Percentiles rank a stretch among this genome's conserved stretches.
Evolutionary conservation across 2,329 filamentous ascomycete genomes (phyloP).

Genomic region (Dothideomycetes sp.): DNA sequence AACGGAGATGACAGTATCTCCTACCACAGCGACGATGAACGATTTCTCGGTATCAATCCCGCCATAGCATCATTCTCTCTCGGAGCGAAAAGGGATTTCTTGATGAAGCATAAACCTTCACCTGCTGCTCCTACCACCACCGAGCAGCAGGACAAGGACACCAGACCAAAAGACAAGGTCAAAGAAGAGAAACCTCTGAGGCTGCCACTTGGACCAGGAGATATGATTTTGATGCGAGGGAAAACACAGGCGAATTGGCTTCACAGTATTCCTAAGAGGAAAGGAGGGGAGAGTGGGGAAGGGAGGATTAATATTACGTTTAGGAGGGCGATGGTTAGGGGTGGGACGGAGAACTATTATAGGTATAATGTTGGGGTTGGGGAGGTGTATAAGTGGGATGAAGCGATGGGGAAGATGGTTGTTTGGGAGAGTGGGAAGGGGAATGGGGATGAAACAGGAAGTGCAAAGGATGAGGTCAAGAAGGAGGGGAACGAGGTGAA

Average conservation of each 20-base stretch:
- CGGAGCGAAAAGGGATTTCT: constrained; percentile 63
- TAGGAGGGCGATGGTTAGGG: constrained; percentile 58
- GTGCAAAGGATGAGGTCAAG: background rate
- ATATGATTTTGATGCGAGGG: constrained; percentile 73
- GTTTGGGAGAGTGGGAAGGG: constrained; percentile 20
- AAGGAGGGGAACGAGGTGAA: no score
- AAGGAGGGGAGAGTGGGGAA: constrained; percentile 50
- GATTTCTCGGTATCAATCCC: constrained; percentile 60
- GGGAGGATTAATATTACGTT: constrained; percentile 71
- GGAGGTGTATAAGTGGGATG: constrained; percentile 60
- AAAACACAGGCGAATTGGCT: constrained; percentile 68
- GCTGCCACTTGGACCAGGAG: constrained; percentile 53
- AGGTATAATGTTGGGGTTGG: constrained; percentile 71
- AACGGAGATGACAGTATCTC: constrained; percentile 66
- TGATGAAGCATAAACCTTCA: constrained; percentile 67
- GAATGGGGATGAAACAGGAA: background rate
- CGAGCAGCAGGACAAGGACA: no score
- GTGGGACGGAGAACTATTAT: constrained; percentile 74
- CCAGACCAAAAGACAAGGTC: constrained; percentile 22
- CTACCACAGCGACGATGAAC: constrained; percentile 73
- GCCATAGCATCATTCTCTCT: constrained; percentile 68
- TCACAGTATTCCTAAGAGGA: constrained; percentile 68
- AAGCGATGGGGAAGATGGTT: constrained; percentile 42
- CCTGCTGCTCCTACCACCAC: no score
- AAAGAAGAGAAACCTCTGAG: constrained; percentile 35